Conservation (phyloP, 176 grass and related monocot genomes). For the Oryza coarctata region DNA sequence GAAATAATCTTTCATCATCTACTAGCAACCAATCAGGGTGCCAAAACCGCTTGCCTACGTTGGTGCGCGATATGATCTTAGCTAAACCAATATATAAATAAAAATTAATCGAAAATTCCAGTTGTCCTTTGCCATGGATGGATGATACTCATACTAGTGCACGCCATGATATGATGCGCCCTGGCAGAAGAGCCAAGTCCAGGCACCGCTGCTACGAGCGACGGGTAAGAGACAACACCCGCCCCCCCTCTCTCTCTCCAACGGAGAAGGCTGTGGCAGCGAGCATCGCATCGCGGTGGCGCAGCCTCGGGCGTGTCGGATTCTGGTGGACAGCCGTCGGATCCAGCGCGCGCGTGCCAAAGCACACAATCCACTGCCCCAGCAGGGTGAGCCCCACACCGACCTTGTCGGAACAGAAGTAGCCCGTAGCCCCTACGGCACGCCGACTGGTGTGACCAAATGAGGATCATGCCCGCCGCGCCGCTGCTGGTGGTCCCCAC, state of each 20-base stretch:
- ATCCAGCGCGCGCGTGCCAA: slow-evolving; percentile 36
- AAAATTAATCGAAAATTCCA: no score
- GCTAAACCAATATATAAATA: no score
- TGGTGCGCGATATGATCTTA: no score
- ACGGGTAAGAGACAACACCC: background rate
- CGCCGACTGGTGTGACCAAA: background rate
- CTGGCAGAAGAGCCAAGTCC: background rate
- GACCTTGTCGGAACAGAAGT: background rate
- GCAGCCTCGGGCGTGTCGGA: background rate
- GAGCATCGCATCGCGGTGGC: background rate
- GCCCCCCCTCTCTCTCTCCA: no score
- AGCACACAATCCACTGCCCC: slow-evolving; percentile 25
- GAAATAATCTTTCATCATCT: no score
- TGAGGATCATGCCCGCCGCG: background rate
- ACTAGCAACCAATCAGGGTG: no score
- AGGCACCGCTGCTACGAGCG: background rate
- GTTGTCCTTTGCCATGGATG: background rate
- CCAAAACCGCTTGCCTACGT: no score
- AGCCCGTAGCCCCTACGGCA: background rate
- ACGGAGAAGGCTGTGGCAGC: background rate
- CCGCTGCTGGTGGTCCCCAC: slow-evolving; percentile 17
- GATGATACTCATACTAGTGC: no score
- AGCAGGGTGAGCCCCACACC: background rate
- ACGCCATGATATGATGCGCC: background rate
- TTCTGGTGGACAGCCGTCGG: slow-evolving; percentile 37